Conservation (phyloP, 306 rosid species). For the Medicago lupulina region DNA sequence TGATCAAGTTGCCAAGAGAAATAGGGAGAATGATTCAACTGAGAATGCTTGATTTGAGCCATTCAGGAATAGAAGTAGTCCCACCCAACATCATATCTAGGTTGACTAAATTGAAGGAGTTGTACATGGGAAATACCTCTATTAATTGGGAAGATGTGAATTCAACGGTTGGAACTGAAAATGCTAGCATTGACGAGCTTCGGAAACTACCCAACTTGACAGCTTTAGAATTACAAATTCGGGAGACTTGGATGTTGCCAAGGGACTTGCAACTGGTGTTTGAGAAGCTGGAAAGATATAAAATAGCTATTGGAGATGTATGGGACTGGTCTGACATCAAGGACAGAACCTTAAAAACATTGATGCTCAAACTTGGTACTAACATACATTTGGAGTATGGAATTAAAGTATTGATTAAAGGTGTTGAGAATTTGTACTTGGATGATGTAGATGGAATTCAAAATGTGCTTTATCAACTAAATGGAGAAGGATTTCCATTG, state of each 20-base stretch:
- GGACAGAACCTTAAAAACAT: background rate
- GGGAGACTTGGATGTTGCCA: too few relatives aligned
- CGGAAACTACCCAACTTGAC: background rate
- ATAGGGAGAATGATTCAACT: background rate
- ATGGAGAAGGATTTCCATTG: background rate
- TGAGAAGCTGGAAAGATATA: too few relatives aligned
- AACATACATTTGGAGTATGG: constrained; percentile 1
- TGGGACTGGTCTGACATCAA: constrained; percentile 14
- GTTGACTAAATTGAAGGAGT: constrained; percentile 3
- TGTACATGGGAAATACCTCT: background rate
- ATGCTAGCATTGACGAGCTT: background rate
- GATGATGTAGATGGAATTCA: constrained; percentile 17
- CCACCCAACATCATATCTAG: constrained; percentile 15
- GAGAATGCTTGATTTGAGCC: constrained; percentile 16
- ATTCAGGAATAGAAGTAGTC: constrained; percentile 10
- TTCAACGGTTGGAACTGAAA: too few relatives aligned
- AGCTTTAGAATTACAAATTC: too few relatives aligned
- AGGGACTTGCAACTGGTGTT: too few relatives aligned
- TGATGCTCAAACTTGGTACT: constrained; percentile 18
- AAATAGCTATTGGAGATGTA: background rate
- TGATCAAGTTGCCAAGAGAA: background rate
- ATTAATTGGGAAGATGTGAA: too few relatives aligned
- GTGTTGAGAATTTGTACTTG: constrained; percentile 11
- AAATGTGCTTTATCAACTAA: background rate
- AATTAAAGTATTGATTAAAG: constrained; percentile 12